Evolutionary conservation across 2,329 filamentous ascomycete genomes (phyloP).

Genomic region (Xylariaceae sp.): DNA sequence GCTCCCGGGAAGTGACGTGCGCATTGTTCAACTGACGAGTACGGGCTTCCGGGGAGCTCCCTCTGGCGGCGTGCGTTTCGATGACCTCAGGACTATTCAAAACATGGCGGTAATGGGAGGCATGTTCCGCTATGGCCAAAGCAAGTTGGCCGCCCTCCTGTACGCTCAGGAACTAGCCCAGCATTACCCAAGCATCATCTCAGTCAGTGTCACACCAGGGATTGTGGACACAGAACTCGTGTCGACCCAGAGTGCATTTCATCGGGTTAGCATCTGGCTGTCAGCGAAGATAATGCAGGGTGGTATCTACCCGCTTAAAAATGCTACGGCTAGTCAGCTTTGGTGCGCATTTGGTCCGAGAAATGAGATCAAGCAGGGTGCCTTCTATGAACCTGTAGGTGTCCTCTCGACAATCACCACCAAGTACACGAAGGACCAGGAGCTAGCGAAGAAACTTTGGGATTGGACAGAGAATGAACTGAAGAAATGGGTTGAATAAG

Average conservation of each 20-base stretch:
- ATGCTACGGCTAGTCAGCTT: neutral
- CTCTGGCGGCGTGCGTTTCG: slow-evolving; percentile 19
- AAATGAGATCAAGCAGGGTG: slow-evolving; percentile 12
- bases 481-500: neutral
- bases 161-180: slow-evolving; percentile 26
- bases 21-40: slow-evolving; percentile 24
- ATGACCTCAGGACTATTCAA: slow-evolving; percentile 14
- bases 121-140: slow-evolving; percentile 26
- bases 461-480: slow-evolving; percentile 24
- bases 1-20: slow-evolving; percentile 11
- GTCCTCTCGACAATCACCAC: neutral
- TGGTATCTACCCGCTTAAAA: neutral
- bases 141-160: slow-evolving; percentile 31
- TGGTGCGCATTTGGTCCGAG: slow-evolving; percentile 3
- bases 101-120: slow-evolving; percentile 3
- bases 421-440: slow-evolving; percentile 7
- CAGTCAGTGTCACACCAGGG: slow-evolving; percentile 20
- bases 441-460: slow-evolving; percentile 21
- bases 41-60: slow-evolving; percentile 4
- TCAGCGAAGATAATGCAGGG: slow-evolving; percentile 1
- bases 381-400: slow-evolving; percentile 23
- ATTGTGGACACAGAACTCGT: slow-evolving; percentile 15
- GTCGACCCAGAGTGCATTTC: neutral
- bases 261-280: slow-evolving; percentile 10
- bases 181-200: slow-evolving; percentile 18